Conservation (phyloP, 768 basidiomycete species). For the Leccinum longicurvipes region DNA sequence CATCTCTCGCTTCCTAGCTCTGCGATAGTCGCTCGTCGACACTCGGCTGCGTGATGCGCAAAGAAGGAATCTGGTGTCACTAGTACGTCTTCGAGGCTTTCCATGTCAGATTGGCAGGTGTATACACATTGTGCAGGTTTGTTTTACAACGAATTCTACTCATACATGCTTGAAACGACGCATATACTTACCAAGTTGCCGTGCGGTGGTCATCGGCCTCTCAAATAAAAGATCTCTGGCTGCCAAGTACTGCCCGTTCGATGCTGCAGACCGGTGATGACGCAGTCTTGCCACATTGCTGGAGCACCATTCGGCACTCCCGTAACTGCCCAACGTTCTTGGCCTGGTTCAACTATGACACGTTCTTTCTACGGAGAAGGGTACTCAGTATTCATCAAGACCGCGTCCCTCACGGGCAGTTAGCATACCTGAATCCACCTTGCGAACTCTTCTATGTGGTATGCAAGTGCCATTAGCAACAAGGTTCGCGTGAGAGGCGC, state of each 20-base stretch:
- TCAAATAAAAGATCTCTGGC: slow-evolving; percentile 37
- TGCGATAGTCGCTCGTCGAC: neutral
- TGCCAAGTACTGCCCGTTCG: slow-evolving; percentile 43
- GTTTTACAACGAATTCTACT: slow-evolving; percentile 6
- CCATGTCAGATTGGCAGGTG: neutral
- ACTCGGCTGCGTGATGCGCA: neutral
- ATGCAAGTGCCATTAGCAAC: slow-evolving; percentile 31
- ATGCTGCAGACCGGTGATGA: slow-evolving; percentile 40
- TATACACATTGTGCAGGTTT: slow-evolving; percentile 12
- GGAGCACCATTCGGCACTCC: slow-evolving; percentile 11
- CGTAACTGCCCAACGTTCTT: slow-evolving; percentile 38
- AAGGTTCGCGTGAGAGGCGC: slow-evolving; percentile 28
- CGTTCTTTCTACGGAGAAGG: slow-evolving; percentile 21
- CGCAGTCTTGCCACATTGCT: slow-evolving; percentile 31
- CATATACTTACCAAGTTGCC: slow-evolving; percentile 2
- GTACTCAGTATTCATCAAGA: neutral
- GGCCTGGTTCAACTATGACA: slow-evolving; percentile 33
- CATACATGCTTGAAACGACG: slow-evolving; percentile 6
- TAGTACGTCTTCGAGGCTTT: slow-evolving; percentile 6
- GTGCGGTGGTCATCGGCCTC: slow-evolving; percentile 4
- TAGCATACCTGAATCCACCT: slow-evolving; percentile 31
- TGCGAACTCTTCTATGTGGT: slow-evolving; percentile 31
- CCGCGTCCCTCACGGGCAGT: neutral
- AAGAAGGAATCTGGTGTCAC: neutral
- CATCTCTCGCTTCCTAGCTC: neutral